Evolutionary conservation across 202 grass and related monocot genomes (phyloP), one percentile per base, ranked within the genome.

Genomic region (Digitaria exilis): DNA sequence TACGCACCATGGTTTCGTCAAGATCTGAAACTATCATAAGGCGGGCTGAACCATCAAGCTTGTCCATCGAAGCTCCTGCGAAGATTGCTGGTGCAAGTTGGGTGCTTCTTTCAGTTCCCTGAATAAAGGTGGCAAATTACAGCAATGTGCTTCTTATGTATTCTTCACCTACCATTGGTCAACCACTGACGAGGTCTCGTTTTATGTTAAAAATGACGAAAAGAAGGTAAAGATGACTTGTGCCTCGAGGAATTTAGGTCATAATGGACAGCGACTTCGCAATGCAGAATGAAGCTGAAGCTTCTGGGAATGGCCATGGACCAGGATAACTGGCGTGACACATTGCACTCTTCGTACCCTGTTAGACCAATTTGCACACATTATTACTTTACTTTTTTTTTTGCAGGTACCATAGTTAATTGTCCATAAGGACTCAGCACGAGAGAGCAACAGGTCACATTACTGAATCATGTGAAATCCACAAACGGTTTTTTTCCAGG

Each of bases 1-100:
- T 56, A 41, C 44, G 0, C 42, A 94, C 92, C 95, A 94, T 93
- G 6, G 92, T 93, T 45, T 97, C 82, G 18, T 97, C 95, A 71
- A 97, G 90, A 77, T 94, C 92, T 0, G 92, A 97, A 80, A 97
- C 86, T 9, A 94, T 61, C 90, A 97, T 93, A 56, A 93, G 92
- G 17, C 90, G 79, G 4, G 90, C 88, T 72, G 90, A 68, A 54
- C 71, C 61, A 3, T 86, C 68, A 3, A 94, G 78, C 66, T 82
- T 88, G 63, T 93, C 83, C 92, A 97, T 97, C 16, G 6, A 41
- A 57, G 32, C 17, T n/a, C 71, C 64, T 71, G 71, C 44, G 6
- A 35, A 74, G 52, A 51, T 46, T 84, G 49, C 29, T 84, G 51
- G 39, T 15, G 24, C 12, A 74, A 24, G 17, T 21, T 30, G 71